A percentile compares a stretch with the other conserved stretches of the same genome.
Conservation (phyloP, 768 basidiomycete species). For the Pisolithus orientalis region DNA sequence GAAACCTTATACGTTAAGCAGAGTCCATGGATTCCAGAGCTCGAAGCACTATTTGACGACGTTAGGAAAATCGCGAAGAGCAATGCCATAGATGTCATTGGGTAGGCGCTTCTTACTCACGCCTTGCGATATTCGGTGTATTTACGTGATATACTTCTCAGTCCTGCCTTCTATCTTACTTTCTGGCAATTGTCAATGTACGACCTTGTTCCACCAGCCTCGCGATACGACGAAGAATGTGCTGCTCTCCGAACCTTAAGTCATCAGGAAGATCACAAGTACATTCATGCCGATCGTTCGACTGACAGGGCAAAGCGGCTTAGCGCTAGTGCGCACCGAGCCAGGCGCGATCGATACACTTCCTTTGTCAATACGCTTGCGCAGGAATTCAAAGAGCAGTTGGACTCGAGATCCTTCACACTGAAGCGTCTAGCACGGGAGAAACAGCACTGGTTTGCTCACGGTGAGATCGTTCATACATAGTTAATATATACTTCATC, state of each 20-base stretch:
- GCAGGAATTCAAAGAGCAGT: constrained; percentile 73
- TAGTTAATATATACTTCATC: neutral
- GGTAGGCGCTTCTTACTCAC: constrained; percentile 41
- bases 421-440: constrained; percentile 72
- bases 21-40: constrained; percentile 77
- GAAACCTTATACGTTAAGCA: constrained; percentile 15
- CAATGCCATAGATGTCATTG: constrained; percentile 58
- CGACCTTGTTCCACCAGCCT: constrained; percentile 73
- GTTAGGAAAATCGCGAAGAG: constrained; percentile 66
- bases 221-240: constrained; percentile 77
- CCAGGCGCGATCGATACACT: constrained; percentile 61
- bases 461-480: constrained; percentile 33
- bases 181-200: constrained; percentile 97
- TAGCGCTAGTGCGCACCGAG: constrained; percentile 52
- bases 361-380: constrained; percentile 51
- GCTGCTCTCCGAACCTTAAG: constrained; percentile 53
- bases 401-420: constrained; percentile 63
- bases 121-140: constrained; percentile 2
- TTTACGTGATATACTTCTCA: constrained; percentile 25
- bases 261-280: constrained; percentile 61
- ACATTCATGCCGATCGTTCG: constrained; percentile 63
- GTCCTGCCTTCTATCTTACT: constrained; percentile 88
- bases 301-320: constrained; percentile 55
- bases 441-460: constrained; percentile 79
- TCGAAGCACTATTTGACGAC: constrained; percentile 69